These are phyloP conservation scores for Emmonsiellopsis sp. DNA, from an alignment of 2,329 filamentous ascomycete genomes.

Conservation along the genomic window DNA sequence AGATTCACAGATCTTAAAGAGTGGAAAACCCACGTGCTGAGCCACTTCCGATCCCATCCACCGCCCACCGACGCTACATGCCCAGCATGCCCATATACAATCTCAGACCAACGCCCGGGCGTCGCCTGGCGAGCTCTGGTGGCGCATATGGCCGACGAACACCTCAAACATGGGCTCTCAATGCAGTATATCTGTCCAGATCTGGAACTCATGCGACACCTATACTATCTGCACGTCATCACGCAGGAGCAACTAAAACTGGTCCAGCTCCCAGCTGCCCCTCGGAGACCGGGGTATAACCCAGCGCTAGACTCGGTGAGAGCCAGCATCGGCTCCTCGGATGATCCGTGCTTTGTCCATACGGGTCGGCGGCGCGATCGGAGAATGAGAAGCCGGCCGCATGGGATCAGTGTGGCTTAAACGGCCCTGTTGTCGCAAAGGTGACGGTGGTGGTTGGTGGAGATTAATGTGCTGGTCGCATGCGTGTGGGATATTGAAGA, in stretches of 20 bases:
- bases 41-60: constrained; percentile 33
- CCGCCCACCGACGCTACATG: constrained; percentile 33
- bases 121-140: constrained; percentile 35
- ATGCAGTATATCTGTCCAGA: constrained; percentile 31
- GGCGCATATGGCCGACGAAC: constrained; percentile 30
- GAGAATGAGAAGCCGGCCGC: constrained; percentile 25
- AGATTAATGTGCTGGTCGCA: too few species aligned
- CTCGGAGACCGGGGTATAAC: constrained; percentile 28
- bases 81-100: constrained; percentile 28
- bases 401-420: constrained; percentile 23
- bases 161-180: constrained; percentile 32
- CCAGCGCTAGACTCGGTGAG: constrained; percentile 27
- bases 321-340: constrained; percentile 27
- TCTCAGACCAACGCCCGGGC: constrained; percentile 14
- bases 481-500: not conserved
- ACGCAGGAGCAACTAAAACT: constrained; percentile 34
- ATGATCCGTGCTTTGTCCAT: constrained; percentile 30
- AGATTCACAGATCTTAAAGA: constrained; percentile 27
- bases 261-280: constrained; percentile 31
- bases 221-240: constrained; percentile 34
- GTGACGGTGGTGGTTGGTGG: too few species aligned
- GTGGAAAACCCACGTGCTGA: constrained; percentile 36
- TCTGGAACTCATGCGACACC: constrained; percentile 37
- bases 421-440: not conserved
- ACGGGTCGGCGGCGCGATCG: constrained; percentile 31